Percentiles rank a stretch among this genome's conserved stretches.
Conservation (phyloP, 2,329 filamentous ascomycete genomes). For the Beauveria sp. region DNA sequence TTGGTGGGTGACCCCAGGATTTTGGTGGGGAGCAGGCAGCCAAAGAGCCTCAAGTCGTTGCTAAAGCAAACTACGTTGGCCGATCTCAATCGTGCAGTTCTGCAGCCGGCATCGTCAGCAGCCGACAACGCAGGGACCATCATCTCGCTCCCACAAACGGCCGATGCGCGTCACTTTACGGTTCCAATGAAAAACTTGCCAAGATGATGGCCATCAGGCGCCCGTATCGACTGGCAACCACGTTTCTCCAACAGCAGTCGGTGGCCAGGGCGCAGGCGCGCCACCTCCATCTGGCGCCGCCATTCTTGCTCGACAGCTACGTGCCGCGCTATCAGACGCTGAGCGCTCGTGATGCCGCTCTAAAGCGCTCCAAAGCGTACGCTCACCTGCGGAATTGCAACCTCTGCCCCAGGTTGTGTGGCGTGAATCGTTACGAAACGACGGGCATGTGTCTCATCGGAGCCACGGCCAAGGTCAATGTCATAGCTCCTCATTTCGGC, state of each 20-base stretch:
- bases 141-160: neutral
- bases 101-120: neutral
- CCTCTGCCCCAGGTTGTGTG: conserved; percentile 68
- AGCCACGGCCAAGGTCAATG: conserved; percentile 69
- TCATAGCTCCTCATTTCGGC: conserved; percentile 78
- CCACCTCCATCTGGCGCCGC: conserved; percentile 47
- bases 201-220: neutral
- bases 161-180: neutral
- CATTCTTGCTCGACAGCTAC: conserved; percentile 68
- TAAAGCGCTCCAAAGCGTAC: conserved; percentile 67
- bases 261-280: neutral
- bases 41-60: neutral
- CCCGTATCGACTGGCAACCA: neutral
- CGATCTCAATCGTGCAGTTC: too few relatives aligned
- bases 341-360: conserved; percentile 58
- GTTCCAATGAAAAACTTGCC: neutral
- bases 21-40: neutral
- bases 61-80: too few relatives aligned
- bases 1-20: too few relatives aligned
- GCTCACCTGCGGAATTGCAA: conserved; percentile 73
- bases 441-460: conserved; percentile 75
- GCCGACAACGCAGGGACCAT: neutral
- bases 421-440: conserved; percentile 72
- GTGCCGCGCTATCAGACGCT: conserved; percentile 64
- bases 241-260: neutral